Conservation (phyloP, 441 rosid species). For the Populus hybrid region DNA sequence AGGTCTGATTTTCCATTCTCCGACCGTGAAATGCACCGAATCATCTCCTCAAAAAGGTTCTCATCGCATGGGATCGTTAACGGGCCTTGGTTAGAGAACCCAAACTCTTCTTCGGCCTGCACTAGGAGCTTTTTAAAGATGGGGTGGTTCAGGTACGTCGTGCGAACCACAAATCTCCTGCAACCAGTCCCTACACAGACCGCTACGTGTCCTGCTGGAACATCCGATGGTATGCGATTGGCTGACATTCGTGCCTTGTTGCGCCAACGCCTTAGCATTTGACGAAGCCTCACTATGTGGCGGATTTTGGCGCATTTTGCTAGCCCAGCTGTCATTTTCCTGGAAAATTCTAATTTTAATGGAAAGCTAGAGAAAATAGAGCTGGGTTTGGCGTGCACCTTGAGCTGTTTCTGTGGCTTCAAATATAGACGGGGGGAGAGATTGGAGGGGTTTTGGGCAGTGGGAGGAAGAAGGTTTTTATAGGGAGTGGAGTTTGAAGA, state of each 20-base stretch:
- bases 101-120: conserved; percentile 91
- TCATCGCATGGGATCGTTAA: conserved; percentile 83
- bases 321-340: conserved; percentile 47
- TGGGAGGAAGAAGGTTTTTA: conserved; percentile 32
- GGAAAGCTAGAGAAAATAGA: background rate
- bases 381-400: background rate
- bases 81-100: conserved; percentile 72
- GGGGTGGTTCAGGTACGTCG: conserved; percentile 88
- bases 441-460: conserved; percentile 23
- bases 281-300: conserved; percentile 82
- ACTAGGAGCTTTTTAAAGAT: conserved; percentile 54
- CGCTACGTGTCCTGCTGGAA: conserved; percentile 92
- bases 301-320: conserved; percentile 89
- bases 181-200: conserved; percentile 61
- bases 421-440: background rate
- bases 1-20: conserved; percentile 50
- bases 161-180: conserved; percentile 79
- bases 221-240: conserved; percentile 60
- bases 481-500: conserved; percentile 18
- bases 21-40: conserved; percentile 54
- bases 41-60: conserved; percentile 68
- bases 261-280: conserved; percentile 80
- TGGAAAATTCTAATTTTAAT: background rate
- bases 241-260: conserved; percentile 69
- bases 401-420: conserved; percentile 7